These are phyloP conservation scores for Russula abietina DNA, from an alignment of 768 basidiomycete genomes.

Conservation along the genomic window DNA sequence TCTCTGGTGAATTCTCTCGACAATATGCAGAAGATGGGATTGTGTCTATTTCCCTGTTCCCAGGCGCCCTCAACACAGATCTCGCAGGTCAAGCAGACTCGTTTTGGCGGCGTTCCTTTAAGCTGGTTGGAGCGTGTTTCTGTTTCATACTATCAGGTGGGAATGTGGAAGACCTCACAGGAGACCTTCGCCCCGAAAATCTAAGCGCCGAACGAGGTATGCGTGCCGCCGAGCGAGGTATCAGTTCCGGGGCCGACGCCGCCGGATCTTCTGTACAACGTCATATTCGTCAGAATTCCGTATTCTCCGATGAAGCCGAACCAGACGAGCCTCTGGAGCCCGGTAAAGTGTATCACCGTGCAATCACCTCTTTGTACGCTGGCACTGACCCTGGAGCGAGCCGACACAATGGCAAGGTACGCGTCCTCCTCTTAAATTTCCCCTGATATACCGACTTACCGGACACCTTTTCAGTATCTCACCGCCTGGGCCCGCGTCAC, in stretches of 20 bases:
- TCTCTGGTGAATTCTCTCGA: constrained; percentile 1
- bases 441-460: neutral
- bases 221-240: no score
- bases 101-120: neutral
- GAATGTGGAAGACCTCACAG: neutral
- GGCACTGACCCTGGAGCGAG: neutral
- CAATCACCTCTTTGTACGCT: constrained; percentile 9
- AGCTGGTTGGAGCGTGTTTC: neutral
- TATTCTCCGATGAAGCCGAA: no score
- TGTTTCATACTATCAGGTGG: neutral
- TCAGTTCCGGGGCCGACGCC: neutral
- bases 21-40: neutral
- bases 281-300: no score
- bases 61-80: neutral
- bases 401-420: constrained; percentile 11
- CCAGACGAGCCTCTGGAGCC: neutral
- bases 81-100: neutral
- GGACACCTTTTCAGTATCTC: constrained; percentile 11
- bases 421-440: neutral
- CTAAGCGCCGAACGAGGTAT: rapidly evolving
- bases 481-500: constrained; percentile 18
- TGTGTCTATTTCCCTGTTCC: neutral
- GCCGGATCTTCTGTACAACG: no score
- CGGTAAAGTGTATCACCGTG: neutral
- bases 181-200: neutral